Conservation (phyloP, 805 yeast species). For the Wickerhamiella dianesei region DNA sequence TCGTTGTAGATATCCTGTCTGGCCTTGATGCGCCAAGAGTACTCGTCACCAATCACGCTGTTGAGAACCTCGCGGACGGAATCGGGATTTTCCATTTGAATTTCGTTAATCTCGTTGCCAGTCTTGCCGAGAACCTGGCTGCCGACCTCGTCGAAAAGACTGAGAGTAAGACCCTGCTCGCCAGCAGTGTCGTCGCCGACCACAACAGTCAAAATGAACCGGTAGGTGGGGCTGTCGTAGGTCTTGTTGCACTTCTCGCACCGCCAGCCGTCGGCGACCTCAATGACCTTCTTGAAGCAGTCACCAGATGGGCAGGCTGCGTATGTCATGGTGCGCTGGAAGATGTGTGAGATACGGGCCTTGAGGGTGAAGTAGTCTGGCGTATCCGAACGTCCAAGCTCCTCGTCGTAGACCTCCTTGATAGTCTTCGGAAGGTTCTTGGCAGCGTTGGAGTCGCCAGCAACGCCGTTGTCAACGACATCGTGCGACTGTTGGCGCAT, state of each 20-base stretch:
- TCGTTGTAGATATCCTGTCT: slow-evolving; percentile 77
- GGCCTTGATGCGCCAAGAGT: slow-evolving; percentile 63
- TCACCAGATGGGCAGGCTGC: slow-evolving; percentile 73
- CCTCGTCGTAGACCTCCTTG: slow-evolving; percentile 47
- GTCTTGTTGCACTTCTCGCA: slow-evolving; percentile 81
- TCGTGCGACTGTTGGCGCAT: slow-evolving; percentile 26
- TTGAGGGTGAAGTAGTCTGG: slow-evolving; percentile 68
- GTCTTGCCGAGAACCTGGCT: slow-evolving; percentile 50
- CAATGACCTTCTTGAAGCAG: slow-evolving; percentile 75
- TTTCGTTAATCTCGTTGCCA: slow-evolving; percentile 41
- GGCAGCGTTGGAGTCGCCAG: slow-evolving; percentile 27
- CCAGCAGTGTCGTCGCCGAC: slow-evolving; percentile 62
- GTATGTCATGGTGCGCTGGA: slow-evolving; percentile 67
- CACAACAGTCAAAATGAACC: slow-evolving; percentile 66
- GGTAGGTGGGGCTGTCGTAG: slow-evolving; percentile 54
- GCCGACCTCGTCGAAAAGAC: slow-evolving; percentile 80
- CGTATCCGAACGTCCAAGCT: slow-evolving; percentile 59
- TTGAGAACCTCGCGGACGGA: slow-evolving; percentile 32
- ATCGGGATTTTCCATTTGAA: slow-evolving; percentile 22
- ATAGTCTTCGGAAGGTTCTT: slow-evolving; percentile 53
- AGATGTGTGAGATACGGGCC: slow-evolving; percentile 59
- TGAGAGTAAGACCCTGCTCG: slow-evolving; percentile 45
- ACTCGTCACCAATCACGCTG: slow-evolving; percentile 50
- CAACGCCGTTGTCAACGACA: slow-evolving; percentile 32
- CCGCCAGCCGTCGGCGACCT: slow-evolving; percentile 70